Conservation (phyloP, 2,329 filamentous ascomycete species). For the Microdochium nivale region DNA sequence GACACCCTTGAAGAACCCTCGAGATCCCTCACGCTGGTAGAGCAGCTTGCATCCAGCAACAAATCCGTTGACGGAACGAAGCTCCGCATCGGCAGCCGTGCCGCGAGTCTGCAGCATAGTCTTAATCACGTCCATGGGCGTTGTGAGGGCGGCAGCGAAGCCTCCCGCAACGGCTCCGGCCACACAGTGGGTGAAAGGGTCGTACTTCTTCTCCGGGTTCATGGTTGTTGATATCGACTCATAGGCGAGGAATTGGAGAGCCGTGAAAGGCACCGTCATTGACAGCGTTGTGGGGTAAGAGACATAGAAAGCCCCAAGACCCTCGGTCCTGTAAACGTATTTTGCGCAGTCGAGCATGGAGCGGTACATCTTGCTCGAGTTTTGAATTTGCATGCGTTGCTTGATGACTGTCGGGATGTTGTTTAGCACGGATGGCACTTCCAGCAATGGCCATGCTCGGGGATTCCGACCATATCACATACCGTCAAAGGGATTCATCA, state of each 20-base stretch:
- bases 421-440: not conserved
- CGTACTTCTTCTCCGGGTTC: constrained; percentile 80
- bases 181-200: constrained; percentile 87
- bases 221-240: constrained; percentile 91
- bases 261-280: constrained; percentile 98
- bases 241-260: constrained; percentile 94
- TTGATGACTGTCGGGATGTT: constrained; percentile 68
- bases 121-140: constrained; percentile 96
- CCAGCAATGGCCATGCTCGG: not conserved
- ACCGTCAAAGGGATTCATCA: constrained; percentile 99
- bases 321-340: constrained; percentile 81
- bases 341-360: constrained; percentile 80
- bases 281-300: constrained; percentile 96
- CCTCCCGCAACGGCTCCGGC: constrained; percentile 90
- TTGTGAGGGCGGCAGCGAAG: constrained; percentile 87
- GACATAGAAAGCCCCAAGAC: constrained; percentile 88
- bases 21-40: constrained; percentile 72
- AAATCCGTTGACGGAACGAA: constrained; percentile 78
- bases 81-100: constrained; percentile 68
- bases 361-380: constrained; percentile 79
- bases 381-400: constrained; percentile 97
- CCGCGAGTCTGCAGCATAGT: constrained; percentile 93
- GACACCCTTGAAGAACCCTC: constrained; percentile 89
- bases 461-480: constrained; percentile 21
- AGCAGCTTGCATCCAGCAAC: constrained; percentile 72